A percentile compares a stretch with the other conserved stretches of the same genome.
Conservation (phyloP, 257 asterid species). For the Solanum dulcamara region DNA sequence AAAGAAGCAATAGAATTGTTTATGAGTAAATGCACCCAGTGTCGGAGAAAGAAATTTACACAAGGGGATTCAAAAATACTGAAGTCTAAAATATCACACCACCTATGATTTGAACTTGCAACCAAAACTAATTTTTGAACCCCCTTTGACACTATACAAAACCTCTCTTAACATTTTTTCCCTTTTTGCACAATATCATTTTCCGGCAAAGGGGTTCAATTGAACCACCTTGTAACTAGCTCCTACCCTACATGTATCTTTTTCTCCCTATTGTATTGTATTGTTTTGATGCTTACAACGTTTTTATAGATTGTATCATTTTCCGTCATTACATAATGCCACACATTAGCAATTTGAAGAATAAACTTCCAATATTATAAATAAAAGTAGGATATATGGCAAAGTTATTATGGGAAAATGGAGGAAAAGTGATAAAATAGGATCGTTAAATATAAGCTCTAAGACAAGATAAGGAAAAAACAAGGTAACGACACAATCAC, state of each 20-base stretch:
- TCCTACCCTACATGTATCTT: background rate
- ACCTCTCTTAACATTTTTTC: background rate
- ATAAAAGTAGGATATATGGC: background rate
- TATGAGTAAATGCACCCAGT: background rate
- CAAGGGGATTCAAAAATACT: background rate
- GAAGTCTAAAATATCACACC: background rate
- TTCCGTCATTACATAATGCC: background rate
- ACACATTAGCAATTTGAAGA: background rate
- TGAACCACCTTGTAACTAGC: background rate
- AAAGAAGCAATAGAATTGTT: background rate
- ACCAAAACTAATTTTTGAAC: background rate
- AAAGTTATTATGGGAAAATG: background rate
- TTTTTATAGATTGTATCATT: background rate
- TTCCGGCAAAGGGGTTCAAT: background rate
- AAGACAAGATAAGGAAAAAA: background rate
- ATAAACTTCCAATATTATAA: background rate
- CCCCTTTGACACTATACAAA: background rate
- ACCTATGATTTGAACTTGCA: background rate
- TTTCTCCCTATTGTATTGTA: background rate
- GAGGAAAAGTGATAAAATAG: background rate
- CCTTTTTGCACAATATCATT: background rate
- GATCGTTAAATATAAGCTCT: background rate
- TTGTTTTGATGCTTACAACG: background rate
- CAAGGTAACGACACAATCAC: background rate
- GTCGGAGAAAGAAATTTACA: background rate